A percentile compares a stretch with the other conserved stretches of the same genome.
phyloP scores from a whole-genome alignment of 495 filamentous ascomycete species.

The Aeminium ludgeri region DNA sequence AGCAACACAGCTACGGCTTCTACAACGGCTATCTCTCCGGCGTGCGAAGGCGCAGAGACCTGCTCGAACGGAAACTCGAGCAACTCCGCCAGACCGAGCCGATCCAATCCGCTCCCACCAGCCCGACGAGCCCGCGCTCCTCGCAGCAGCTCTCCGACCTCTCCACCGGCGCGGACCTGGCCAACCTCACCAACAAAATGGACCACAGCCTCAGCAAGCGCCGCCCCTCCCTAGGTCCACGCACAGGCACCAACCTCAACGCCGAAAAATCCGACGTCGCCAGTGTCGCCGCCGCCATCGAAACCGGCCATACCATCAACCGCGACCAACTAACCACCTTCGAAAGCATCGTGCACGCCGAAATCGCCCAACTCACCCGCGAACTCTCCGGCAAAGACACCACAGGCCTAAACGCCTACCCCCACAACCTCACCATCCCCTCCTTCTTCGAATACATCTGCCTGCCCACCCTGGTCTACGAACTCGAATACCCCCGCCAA shows the following conservation, averaged over 20 bases:
- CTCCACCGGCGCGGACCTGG: conserved; percentile 24
- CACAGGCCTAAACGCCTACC: conserved; percentile 33
- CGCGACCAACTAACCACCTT: conserved; percentile 41
- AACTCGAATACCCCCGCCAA: conserved; percentile 58
- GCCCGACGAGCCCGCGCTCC: conserved; percentile 9
- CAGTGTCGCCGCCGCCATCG: conserved; percentile 36
- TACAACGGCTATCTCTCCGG: conserved; percentile 60
- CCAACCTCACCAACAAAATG: conserved; percentile 1
- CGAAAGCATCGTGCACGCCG: conserved; percentile 39
- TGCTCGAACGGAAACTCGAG: conserved; percentile 30
- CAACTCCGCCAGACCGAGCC: conserved; percentile 27
- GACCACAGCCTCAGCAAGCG: conserved; percentile 21
- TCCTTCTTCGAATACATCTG: conserved; percentile 58
- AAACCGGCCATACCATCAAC: conserved; percentile 39
- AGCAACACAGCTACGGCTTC: conserved; percentile 59
- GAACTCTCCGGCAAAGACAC: conserved; percentile 44
- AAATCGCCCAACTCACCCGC: conserved; percentile 42
- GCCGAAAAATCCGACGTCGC: conserved; percentile 33
- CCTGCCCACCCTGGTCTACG: conserved; percentile 59
- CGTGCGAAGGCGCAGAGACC: conserved; percentile 32
- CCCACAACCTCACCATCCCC: conserved; percentile 44
- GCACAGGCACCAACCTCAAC: conserved; percentile 21
- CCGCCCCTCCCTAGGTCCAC: conserved; percentile 25
- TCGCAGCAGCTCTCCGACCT: conserved; percentile 3
- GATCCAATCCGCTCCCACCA: conserved; percentile 16